Conservation (phyloP, 2,329 filamentous ascomycete species). For the Lecanicillium sp. region DNA sequence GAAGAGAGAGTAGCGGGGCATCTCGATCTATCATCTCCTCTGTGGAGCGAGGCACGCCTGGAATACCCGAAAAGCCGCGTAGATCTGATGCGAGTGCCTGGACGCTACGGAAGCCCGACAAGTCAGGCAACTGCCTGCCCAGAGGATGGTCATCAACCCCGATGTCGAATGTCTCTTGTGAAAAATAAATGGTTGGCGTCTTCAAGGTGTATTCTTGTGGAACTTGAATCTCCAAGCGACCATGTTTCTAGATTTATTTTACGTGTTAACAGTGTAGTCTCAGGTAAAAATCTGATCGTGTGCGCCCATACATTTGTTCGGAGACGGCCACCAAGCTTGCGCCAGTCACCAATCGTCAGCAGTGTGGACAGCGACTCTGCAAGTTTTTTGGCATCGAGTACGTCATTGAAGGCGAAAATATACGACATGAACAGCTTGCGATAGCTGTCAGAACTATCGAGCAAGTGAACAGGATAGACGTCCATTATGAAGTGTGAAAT, state of each 20-base stretch:
- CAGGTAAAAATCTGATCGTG: neutral
- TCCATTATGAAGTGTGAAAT: neutral
- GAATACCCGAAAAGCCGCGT: slow-evolving; percentile 9
- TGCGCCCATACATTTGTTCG: slow-evolving; percentile 25
- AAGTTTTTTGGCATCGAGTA: slow-evolving; percentile 31
- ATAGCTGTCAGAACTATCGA: neutral
- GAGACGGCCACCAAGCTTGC: slow-evolving; percentile 34
- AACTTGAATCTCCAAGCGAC: slow-evolving; percentile 24
- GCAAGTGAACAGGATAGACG: slow-evolving; percentile 1
- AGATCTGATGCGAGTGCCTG: slow-evolving; percentile 12
- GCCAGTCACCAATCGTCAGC: slow-evolving; percentile 32
- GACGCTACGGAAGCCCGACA: slow-evolving; percentile 12
- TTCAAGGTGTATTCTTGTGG: slow-evolving; percentile 19
- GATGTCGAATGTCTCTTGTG: slow-evolving; percentile 27
- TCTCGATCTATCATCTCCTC: slow-evolving; percentile 1
- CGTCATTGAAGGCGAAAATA: slow-evolving; percentile 9
- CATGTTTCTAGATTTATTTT: slow-evolving; percentile 10
- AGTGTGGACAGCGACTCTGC: slow-evolving; percentile 23
- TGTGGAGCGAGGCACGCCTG: neutral
- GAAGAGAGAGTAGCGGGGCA: neutral
- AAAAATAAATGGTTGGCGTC: slow-evolving; percentile 32
- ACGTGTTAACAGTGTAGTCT: neutral
- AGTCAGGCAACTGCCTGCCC: slow-evolving; percentile 26
- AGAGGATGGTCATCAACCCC: slow-evolving; percentile 32
- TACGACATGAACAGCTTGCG: slow-evolving; percentile 1